phyloP scores from a whole-genome alignment of 2,329 filamentous ascomycete genomes.

The Lecanicillium sp. region DNA sequence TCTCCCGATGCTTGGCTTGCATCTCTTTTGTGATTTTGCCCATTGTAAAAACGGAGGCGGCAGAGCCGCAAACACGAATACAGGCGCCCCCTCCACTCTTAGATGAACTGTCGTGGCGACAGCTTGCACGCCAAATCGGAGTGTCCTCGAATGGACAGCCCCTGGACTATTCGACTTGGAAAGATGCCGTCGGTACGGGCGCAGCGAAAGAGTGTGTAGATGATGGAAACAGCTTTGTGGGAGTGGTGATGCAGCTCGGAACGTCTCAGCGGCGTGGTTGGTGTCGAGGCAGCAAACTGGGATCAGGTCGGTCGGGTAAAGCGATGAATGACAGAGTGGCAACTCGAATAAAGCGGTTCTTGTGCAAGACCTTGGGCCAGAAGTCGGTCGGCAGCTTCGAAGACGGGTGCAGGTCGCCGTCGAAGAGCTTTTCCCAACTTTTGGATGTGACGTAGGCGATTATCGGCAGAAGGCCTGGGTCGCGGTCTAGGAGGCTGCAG shows the following conservation, averaged over 20 bases:
- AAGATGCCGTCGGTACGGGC: not conserved
- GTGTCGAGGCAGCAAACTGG: not conserved
- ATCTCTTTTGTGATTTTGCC: conserved; percentile 63
- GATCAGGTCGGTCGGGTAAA: not conserved
- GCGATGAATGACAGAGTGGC: not conserved
- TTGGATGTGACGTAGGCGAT: conserved; percentile 14
- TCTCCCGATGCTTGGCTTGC: conserved; percentile 62
- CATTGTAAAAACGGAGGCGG: conserved; percentile 56
- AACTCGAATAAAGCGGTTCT: not conserved
- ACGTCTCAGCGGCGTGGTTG: not conserved
- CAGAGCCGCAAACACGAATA: conserved; percentile 46
- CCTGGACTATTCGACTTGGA: conserved; percentile 16
- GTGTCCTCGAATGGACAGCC: conserved; percentile 29
- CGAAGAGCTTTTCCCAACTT: conserved; percentile 28
- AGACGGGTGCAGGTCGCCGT: conserved; percentile 38
- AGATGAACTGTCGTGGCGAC: conserved; percentile 34
- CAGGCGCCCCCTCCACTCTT: conserved; percentile 52
- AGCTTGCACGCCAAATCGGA: conserved; percentile 29
- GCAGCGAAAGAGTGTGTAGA: conserved; percentile 3
- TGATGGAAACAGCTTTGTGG: not conserved
- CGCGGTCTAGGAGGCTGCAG: not conserved
- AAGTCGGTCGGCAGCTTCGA: conserved; percentile 22
- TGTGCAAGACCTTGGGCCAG: not conserved
- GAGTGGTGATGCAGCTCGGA: not conserved
- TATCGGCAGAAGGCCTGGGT: conserved; percentile 12